Conservation (phyloP, 2,329 filamentous ascomycete species). For the Colletotrichum tanaceti region DNA sequence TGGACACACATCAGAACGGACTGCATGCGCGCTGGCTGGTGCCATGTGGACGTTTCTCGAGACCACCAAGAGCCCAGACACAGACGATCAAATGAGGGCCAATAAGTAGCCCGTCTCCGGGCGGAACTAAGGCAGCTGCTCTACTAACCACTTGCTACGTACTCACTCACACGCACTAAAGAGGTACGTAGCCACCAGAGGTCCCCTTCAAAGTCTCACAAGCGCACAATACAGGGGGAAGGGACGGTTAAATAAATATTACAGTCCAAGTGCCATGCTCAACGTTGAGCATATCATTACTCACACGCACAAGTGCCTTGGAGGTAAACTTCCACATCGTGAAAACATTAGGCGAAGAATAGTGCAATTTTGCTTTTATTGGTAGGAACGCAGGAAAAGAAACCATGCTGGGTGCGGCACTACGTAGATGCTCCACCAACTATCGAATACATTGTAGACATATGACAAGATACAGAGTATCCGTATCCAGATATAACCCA, state of each 20-base stretch:
- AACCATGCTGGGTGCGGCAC: constrained; percentile 7
- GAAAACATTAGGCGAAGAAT: background rate
- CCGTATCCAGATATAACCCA: no score
- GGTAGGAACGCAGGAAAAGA: constrained; percentile 16
- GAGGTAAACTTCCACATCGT: background rate
- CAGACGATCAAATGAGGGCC: constrained; percentile 22
- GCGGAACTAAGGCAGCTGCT: constrained; percentile 18
- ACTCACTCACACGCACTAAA: no score
- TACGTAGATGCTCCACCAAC: background rate
- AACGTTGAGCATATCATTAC: no score
- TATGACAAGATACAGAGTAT: no score
- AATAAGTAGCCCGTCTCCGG: constrained; percentile 6
- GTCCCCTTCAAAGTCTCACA: no score
- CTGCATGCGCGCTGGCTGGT: constrained; percentile 36
- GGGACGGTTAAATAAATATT: no score
- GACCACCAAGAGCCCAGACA: background rate
- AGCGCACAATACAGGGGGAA: no score
- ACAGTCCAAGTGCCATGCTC: no score
- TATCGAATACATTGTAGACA: no score
- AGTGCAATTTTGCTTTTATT: background rate
- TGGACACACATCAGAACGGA: background rate
- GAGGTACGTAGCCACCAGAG: no score
- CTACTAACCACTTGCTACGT: no score
- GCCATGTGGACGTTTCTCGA: constrained; percentile 33
- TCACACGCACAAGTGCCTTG: constrained; percentile 1